Evolutionary conservation across 306 rosid genomes (phyloP).

Genomic region (Lupinus albus): DNA sequence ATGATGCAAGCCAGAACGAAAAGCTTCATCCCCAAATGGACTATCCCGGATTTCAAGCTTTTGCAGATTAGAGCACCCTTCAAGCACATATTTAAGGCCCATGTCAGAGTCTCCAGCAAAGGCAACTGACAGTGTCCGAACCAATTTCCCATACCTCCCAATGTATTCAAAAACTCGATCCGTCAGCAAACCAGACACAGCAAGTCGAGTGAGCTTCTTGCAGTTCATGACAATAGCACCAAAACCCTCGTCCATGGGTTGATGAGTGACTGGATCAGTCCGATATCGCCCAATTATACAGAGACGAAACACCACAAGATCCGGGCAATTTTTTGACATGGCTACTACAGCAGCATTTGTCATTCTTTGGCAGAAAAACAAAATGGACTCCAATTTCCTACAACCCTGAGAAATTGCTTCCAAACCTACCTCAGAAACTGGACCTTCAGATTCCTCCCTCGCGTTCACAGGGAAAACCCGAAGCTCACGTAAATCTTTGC

Average conservation of each 20-base stretch:
- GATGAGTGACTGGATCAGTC: constrained; percentile 58
- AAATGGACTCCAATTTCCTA: constrained; percentile 63
- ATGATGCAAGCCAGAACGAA: constrained; percentile 74
- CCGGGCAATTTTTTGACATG: constrained; percentile 81
- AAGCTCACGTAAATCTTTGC: constrained; percentile 79
- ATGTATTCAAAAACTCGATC: constrained; percentile 70
- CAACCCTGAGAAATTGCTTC: constrained; percentile 82
- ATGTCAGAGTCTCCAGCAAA: constrained; percentile 78
- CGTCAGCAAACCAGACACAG: constrained; percentile 78
- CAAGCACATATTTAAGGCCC: constrained; percentile 64
- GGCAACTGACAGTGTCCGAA: constrained; percentile 83
- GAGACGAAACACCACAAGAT: constrained; percentile 75
- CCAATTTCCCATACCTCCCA: constrained; percentile 70
- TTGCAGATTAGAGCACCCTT: constrained; percentile 79
- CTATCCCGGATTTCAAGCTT: constrained; percentile 87
- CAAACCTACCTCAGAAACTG: constrained; percentile 76
- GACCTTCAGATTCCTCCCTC: constrained; percentile 63
- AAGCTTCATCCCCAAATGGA: constrained; percentile 82
- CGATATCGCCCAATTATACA: constrained; percentile 78
- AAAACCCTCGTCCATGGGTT: constrained; percentile 89
- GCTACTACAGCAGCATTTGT: constrained; percentile 77
- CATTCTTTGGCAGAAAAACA: constrained; percentile 78
- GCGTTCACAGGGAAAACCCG: constrained; percentile 72
- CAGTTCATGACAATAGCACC: constrained; percentile 92
- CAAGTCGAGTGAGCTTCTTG: constrained; percentile 86